These are phyloP conservation scores for Alternaria rosae DNA, from an alignment of 2,329 filamentous ascomycete genomes.

Conservation along the genomic window DNA sequence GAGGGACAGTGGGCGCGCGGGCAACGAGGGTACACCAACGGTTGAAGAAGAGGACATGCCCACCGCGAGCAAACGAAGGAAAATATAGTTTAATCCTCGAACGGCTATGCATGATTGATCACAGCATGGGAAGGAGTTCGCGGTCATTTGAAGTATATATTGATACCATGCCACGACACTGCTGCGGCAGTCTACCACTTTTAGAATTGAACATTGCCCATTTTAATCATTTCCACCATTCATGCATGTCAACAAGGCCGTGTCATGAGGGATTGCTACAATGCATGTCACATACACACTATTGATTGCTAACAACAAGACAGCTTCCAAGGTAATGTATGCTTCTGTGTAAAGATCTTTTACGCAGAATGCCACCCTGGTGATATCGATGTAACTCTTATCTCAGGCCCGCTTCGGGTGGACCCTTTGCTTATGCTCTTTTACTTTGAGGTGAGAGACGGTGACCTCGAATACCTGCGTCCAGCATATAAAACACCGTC, in stretches of 20 bases:
- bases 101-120: background rate
- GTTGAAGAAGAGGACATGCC: conserved; percentile 35
- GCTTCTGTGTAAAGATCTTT: too few species aligned
- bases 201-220: background rate
- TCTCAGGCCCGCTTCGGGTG: background rate
- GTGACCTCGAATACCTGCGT: background rate
- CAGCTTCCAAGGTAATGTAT: too few species aligned
- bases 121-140: background rate
- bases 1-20: conserved; percentile 34
- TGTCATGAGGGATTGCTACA: too few species aligned
- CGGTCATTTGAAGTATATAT: background rate
- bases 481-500: background rate
- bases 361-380: too few species aligned
- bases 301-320: too few species aligned
- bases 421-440: background rate
- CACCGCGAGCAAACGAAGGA: conserved; percentile 38
- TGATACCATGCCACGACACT: background rate
- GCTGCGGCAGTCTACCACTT: background rate
- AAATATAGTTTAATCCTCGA: conserved; percentile 30
- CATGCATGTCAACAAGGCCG: background rate
- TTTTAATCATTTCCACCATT: background rate
- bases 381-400: background rate
- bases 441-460: background rate
- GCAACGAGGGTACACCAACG: conserved; percentile 42
- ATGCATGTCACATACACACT: too few species aligned